phyloP scores from a whole-genome alignment of 352 stramenopile species.

The Phytophthora vignae region DNA sequence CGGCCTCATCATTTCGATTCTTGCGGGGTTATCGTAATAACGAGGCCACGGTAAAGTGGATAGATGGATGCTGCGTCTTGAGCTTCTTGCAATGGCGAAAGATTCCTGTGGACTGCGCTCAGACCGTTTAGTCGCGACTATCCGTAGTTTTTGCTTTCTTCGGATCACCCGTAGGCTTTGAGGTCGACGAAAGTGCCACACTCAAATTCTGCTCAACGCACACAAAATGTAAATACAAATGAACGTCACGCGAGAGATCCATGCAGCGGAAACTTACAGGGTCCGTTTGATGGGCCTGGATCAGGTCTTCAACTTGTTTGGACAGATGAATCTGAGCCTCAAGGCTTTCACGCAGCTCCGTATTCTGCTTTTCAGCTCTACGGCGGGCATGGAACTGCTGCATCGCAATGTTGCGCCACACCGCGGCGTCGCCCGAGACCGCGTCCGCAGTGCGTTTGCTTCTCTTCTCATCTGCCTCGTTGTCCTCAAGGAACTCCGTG shows the following conservation, averaged over 20 bases:
- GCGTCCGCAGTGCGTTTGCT: background rate
- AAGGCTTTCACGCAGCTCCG: slow-evolving; percentile 19
- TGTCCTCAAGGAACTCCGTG: background rate
- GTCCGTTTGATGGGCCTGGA: slow-evolving; percentile 21
- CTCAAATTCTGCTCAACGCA: background rate
- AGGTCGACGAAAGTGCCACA: background rate
- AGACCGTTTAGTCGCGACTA: background rate
- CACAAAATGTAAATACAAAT: background rate
- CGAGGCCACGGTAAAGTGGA: background rate
- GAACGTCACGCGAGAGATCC: background rate
- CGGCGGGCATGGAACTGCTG: slow-evolving; percentile 32
- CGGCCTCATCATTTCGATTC: slow-evolving; percentile 67
- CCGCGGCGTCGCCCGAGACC: background rate
- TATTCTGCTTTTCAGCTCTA: slow-evolving; percentile 25
- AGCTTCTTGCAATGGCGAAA: background rate
- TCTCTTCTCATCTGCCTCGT: slow-evolving; percentile 9
- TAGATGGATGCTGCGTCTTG: background rate
- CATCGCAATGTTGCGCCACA: slow-evolving; percentile 17
- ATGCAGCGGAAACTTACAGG: slow-evolving; percentile 6
- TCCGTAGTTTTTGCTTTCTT: background rate
- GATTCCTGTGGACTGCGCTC: background rate
- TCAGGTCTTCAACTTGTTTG: slow-evolving; percentile 27
- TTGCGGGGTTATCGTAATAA: slow-evolving; percentile 43
- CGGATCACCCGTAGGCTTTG: background rate
- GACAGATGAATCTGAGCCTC: slow-evolving; percentile 22